A percentile compares a stretch with the other conserved stretches of the same genome.
Evolutionary conservation across 2,329 filamentous ascomycete genomes (phyloP).

Genomic region (Phoma herbarum): DNA sequence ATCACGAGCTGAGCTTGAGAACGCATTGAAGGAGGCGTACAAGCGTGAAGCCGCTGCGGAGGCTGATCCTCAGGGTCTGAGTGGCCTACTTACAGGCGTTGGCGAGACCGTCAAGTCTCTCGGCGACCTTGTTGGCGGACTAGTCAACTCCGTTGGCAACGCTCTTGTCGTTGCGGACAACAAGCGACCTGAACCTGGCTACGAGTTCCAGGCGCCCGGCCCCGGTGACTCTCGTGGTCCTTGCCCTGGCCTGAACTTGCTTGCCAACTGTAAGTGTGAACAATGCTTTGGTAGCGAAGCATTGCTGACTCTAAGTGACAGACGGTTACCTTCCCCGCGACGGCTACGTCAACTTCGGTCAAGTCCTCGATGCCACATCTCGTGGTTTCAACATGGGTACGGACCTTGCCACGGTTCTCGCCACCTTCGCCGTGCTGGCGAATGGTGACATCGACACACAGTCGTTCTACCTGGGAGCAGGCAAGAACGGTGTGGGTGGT

Average conservation of each 20-base stretch:
- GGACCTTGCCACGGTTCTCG: neutral
- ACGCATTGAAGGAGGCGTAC: neutral
- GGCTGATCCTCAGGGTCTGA: neutral
- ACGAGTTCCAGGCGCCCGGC: constrained; percentile 27
- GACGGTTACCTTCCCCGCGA: neutral
- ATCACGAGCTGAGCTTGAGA: constrained; percentile 27
- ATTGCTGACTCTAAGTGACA: neutral
- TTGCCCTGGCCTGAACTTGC: neutral
- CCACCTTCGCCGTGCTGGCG: neutral
- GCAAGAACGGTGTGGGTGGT: neutral
- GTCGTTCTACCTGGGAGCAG: neutral
- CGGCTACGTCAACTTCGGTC: neutral
- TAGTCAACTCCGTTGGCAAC: constrained; percentile 30
- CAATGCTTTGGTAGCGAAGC: neutral
- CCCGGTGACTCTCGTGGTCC: constrained; percentile 26
- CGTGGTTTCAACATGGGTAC: neutral
- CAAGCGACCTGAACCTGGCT: constrained; percentile 34
- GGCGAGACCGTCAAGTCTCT: neutral
- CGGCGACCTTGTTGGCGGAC: constrained; percentile 4
- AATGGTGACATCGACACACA: neutral
- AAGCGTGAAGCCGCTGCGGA: neutral
- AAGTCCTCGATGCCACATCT: neutral
- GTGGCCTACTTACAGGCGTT: neutral
- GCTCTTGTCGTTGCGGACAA: constrained; percentile 28
- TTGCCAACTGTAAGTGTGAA: neutral